Evolutionary conservation across 208 protist genomes (phyloP), one percentile per base, ranked within the genome.

Genomic region (Crithidia fasciculata): DNA sequence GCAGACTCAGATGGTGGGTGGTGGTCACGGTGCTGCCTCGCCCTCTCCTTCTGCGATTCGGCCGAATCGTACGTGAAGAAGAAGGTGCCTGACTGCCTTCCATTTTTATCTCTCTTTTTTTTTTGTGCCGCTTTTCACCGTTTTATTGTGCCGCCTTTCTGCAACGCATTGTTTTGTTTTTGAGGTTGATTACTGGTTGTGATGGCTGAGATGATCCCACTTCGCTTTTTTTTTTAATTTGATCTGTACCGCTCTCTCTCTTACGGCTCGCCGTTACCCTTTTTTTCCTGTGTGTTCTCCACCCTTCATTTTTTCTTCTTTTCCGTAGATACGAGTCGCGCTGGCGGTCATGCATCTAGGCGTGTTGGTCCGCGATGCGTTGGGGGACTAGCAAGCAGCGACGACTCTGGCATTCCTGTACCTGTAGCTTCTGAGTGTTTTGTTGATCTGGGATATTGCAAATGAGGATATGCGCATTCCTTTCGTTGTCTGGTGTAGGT

Each of bases 21-120:
- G 45, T 36, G 16, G 45, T 19, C 55, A 19, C 47, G 59, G 28
- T 47, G 61, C 62, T 12, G 62, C 67, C 8, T 82, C 82, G 19
- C 74, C 82, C 40, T 86, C 82, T 3, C 74, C 82, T 10, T 86
- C 82, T 9, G 74, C 72, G 5, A 62, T 81, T 12, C 68, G 54
- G 9, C 72, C 66, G 2, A 43, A 70, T 18, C 69, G 65, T 39
- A 55, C 13, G 12, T 69, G 41, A 72, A 12, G 13, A 50, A 45
- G 8, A 9, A 39, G 44, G 12, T 58, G 47, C 28, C 5, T 2
- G 4, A 47, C 43, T 64, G 9, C 55, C 56, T 61, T 69, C n/a
- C n/a, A n/a, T 69, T 19, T 76, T 54, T 78, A 2, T 41, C 18
- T 36, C 18, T 36, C 57, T 67, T 68, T 54, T 72, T 43, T 70